phyloP scores from a whole-genome alignment of 441 rosid genomes.

The Populus trichocarpa region DNA sequence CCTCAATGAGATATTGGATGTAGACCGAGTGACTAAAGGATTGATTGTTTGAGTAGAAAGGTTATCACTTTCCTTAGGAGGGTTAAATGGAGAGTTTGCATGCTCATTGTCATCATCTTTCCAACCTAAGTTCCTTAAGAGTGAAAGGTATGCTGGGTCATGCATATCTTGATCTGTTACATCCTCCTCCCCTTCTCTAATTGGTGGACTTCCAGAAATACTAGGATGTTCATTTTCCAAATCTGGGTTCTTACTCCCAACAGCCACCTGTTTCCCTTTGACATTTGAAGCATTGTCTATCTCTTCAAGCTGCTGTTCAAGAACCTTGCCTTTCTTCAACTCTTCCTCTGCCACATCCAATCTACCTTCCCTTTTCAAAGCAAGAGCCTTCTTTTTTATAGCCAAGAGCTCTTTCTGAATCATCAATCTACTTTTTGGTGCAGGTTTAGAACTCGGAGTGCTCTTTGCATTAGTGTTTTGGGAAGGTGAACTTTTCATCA shows the following conservation, averaged over 20 bases:
- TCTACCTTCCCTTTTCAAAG: conserved; percentile 76
- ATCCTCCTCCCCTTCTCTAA: conserved; percentile 45
- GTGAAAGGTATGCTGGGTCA: conserved; percentile 61
- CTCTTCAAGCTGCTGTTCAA: conserved; percentile 74
- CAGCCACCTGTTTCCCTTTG: conserved; percentile 23
- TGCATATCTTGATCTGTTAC: conserved; percentile 68
- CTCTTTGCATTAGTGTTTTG: conserved; percentile 23
- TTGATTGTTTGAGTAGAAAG: conserved; percentile 21
- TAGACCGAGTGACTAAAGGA: conserved; percentile 21
- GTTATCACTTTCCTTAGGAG: conserved; percentile 26
- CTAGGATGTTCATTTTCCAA: conserved; percentile 25
- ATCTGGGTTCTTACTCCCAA: conserved; percentile 20
- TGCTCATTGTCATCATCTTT: conserved; percentile 45
- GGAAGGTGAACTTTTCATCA: conserved; percentile 15
- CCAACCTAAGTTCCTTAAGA: conserved; percentile 68
- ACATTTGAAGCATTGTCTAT: conserved; percentile 44
- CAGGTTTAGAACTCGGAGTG: conserved; percentile 26
- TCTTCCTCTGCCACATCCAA: conserved; percentile 71
- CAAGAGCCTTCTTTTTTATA: conserved; percentile 71
- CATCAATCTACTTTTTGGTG: conserved; percentile 49
- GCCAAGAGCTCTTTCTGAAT: conserved; percentile 79
- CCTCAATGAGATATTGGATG: conserved; percentile 21
- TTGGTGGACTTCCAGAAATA: conserved; percentile 21
- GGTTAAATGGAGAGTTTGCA: conserved; percentile 19
- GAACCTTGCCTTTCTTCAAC: conserved; percentile 58